Percentiles rank a stretch among this genome's conserved stretches.
phyloP scores from a whole-genome alignment of 352 stramenopile genomes.

The Globisporangium cederbergense region DNA sequence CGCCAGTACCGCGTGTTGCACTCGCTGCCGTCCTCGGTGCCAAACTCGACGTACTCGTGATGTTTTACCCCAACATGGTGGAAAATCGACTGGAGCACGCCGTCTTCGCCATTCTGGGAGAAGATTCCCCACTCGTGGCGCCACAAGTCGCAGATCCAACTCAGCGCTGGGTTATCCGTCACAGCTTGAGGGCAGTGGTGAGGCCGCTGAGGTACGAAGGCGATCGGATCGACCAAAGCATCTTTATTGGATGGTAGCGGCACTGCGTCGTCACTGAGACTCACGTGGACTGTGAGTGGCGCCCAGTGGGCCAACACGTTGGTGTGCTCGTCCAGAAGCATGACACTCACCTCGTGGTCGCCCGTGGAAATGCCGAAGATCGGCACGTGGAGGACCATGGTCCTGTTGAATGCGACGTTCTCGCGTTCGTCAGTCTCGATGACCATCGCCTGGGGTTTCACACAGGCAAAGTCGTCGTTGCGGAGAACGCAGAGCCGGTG shows the following conservation, averaged over 20 bases:
- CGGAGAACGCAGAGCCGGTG: constrained; percentile 43
- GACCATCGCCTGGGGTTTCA: constrained; percentile 23
- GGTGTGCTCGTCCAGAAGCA: constrained; percentile 48
- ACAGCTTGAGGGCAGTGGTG: constrained; percentile 19
- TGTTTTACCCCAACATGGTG: constrained; percentile 33
- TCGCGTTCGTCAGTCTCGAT: constrained; percentile 20
- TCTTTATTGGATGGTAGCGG: constrained; percentile 10
- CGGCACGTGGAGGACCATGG: constrained; percentile 30
- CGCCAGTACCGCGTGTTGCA: constrained; percentile 63
- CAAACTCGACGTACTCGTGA: constrained; percentile 64
- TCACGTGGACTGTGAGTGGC: constrained; percentile 21
- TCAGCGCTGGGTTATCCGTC: neutral
- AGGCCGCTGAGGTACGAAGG: constrained; percentile 25
- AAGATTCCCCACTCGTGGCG: constrained; percentile 58
- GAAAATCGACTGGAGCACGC: constrained; percentile 60
- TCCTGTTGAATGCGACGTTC: constrained; percentile 13
- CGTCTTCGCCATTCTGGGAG: constrained; percentile 76
- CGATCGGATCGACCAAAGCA: constrained; percentile 19
- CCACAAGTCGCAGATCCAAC: constrained; percentile 61
- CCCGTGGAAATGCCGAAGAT: constrained; percentile 29
- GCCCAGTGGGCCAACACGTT: constrained; percentile 29
- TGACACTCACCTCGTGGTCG: constrained; percentile 28
- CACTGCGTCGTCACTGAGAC: neutral
- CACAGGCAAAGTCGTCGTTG: constrained; percentile 43
- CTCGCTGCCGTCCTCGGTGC: constrained; percentile 45